Conservation (phyloP, 306 rosid species). For the Vigna angularis region DNA sequence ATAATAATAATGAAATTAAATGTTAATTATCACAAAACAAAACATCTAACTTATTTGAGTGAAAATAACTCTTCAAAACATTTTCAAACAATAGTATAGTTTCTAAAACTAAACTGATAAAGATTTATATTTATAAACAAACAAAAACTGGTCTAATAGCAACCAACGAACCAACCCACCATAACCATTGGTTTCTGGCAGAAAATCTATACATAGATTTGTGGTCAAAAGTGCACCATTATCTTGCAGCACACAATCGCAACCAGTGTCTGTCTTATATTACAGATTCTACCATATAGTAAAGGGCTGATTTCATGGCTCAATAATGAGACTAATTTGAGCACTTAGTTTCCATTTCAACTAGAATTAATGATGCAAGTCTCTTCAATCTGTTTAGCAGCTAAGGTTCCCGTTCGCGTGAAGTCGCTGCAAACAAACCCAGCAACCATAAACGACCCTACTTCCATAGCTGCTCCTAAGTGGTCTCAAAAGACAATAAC, state of each 20-base stretch:
- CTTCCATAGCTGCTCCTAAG: slow-evolving; percentile 57
- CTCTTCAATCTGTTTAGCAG: slow-evolving; percentile 32
- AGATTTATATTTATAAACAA: too few species aligned
- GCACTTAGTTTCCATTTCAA: neutral
- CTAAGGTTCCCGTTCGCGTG: slow-evolving; percentile 37
- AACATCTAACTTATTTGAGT: neutral
- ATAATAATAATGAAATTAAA: too few species aligned
- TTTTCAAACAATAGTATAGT: too few species aligned
- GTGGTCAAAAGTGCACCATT: slow-evolving; percentile 26
- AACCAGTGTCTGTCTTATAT: neutral
- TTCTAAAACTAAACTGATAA: neutral
- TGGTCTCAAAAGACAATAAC: slow-evolving; percentile 85
- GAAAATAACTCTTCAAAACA: neutral
- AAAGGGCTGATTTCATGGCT: neutral
- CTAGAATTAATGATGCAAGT: slow-evolving; percentile 21
- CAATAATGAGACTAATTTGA: neutral
- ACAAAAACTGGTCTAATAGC: neutral
- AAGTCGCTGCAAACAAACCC: slow-evolving; percentile 38
- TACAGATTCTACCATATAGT: neutral
- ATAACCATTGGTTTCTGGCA: neutral
- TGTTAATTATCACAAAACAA: too few species aligned
- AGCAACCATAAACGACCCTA: slow-evolving; percentile 34
- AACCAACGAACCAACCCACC: neutral
- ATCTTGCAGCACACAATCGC: slow-evolving; percentile 13
- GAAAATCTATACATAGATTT: neutral